phyloP scores from a whole-genome alignment of 768 basidiomycete species.

The Tricholoma sp. region DNA sequence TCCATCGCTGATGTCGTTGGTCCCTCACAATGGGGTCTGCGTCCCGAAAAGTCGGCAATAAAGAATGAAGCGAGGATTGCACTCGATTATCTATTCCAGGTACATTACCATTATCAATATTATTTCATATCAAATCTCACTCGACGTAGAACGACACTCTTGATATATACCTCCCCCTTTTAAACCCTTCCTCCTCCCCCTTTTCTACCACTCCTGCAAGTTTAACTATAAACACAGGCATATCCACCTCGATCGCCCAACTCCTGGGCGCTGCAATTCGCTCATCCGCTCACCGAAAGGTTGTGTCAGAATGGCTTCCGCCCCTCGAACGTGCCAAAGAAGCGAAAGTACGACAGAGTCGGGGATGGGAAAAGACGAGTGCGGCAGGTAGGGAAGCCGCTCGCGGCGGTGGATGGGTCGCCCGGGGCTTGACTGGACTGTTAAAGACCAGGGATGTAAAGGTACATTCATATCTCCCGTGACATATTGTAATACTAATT shows the following conservation, averaged over 20 bases:
- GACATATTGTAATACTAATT: neutral
- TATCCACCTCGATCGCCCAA: slow-evolving; percentile 44
- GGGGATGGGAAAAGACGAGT: slow-evolving; percentile 72
- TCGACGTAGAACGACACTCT: slow-evolving; percentile 47
- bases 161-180: slow-evolving; percentile 63
- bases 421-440: slow-evolving; percentile 43
- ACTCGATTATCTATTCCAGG: slow-evolving; percentile 27
- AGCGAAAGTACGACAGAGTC: slow-evolving; percentile 38
- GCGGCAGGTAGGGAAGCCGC: slow-evolving; percentile 38
- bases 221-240: slow-evolving; percentile 30
- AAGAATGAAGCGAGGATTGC: slow-evolving; percentile 50
- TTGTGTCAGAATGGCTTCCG: slow-evolving; percentile 61
- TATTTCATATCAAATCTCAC: neutral
- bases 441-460: slow-evolving; percentile 50
- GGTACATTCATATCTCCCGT: slow-evolving; percentile 35
- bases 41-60: slow-evolving; percentile 36
- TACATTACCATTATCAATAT: neutral
- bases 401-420: slow-evolving; percentile 49
- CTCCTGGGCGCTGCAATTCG: slow-evolving; percentile 51
- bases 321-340: slow-evolving; percentile 48
- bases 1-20: slow-evolving; percentile 66
- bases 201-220: neutral
- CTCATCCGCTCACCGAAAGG: slow-evolving; percentile 40
- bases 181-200: slow-evolving; percentile 34
- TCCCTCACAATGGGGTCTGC: slow-evolving; percentile 63